These are phyloP conservation scores for Dactylis glomerata DNA, from an alignment of 176 grass and related monocot genomes.

Conservation along the genomic window DNA sequence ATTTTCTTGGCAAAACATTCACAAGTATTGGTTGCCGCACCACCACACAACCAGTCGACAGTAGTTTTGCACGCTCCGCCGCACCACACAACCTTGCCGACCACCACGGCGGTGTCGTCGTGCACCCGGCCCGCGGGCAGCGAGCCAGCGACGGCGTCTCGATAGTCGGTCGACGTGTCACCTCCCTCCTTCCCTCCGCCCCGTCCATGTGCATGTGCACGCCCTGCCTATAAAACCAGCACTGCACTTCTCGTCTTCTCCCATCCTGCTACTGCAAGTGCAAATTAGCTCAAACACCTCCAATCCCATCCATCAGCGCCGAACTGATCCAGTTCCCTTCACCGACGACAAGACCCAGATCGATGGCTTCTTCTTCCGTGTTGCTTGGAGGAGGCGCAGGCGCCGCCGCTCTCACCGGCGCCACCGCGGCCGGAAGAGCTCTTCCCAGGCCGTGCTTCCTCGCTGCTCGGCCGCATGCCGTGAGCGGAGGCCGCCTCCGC, in stretches of 20 bases:
- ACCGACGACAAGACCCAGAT: neutral
- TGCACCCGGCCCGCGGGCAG: neutral
- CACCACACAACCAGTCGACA: neutral
- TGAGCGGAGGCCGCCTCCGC: neutral
- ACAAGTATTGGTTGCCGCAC: neutral
- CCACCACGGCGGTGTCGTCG: neutral
- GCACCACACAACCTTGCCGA: conserved; percentile 6
- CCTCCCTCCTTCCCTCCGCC: neutral
- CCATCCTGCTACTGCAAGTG: neutral
- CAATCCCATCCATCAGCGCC: neutral
- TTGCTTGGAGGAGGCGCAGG: neutral
- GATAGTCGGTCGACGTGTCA: neutral
- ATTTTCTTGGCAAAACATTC: neutral
- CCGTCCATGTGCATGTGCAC: neutral
- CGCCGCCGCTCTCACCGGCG: neutral
- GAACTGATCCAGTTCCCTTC: neutral
- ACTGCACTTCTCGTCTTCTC: neutral
- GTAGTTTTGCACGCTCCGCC: neutral
- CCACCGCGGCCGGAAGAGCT: neutral
- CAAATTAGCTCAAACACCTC: neutral
- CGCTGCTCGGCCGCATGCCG: neutral
- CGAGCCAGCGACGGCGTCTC: neutral
- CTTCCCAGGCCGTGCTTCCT: conserved; percentile 2
- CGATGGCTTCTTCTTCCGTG: neutral
- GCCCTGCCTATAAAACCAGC: neutral